Conservation (phyloP, 768 basidiomycete genomes). For the Leccinum ochraceum region DNA sequence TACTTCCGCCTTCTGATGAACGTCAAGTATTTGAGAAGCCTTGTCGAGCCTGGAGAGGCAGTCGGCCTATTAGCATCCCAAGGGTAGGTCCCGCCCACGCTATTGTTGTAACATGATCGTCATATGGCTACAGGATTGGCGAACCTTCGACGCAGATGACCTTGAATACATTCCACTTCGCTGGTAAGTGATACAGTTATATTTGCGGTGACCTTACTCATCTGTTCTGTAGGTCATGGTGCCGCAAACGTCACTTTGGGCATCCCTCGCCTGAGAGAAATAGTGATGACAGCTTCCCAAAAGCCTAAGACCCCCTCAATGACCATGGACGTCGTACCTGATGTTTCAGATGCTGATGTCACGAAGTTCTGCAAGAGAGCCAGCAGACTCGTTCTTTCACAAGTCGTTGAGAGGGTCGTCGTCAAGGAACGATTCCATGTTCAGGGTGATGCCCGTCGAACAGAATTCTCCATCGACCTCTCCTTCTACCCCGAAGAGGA, state of each 20-base stretch:
- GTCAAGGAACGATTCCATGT: constrained; percentile 78
- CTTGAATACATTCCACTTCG: constrained; percentile 99
- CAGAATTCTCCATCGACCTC: constrained; percentile 79
- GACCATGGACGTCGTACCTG: constrained; percentile 71
- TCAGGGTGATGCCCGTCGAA: constrained; percentile 67
- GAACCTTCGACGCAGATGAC: constrained; percentile 99
- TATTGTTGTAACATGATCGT: neutral
- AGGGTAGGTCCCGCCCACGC: constrained; percentile 57
- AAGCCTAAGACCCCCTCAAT: constrained; percentile 98
- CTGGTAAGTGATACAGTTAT: constrained; percentile 53
- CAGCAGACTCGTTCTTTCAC: constrained; percentile 81
- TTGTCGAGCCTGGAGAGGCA: constrained; percentile 98
- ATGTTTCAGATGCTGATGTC: constrained; percentile 54
- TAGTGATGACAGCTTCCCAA: constrained; percentile 97
- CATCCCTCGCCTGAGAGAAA: constrained; percentile 97
- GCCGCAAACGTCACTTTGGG: constrained; percentile 99
- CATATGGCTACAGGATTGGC: constrained; percentile 65
- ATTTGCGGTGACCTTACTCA: constrained; percentile 4
- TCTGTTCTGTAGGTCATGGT: constrained; percentile 74
- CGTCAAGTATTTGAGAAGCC: constrained; percentile 87
- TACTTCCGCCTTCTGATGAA: constrained; percentile 85
- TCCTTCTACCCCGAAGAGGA: constrained; percentile 85
- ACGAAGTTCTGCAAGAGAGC: constrained; percentile 87
- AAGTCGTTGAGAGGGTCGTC: constrained; percentile 78
- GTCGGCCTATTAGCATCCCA: constrained; percentile 96